These are phyloP conservation scores for Bipolaris gigantea DNA, from an alignment of 2,329 filamentous ascomycete species.

Conservation along the genomic window DNA sequence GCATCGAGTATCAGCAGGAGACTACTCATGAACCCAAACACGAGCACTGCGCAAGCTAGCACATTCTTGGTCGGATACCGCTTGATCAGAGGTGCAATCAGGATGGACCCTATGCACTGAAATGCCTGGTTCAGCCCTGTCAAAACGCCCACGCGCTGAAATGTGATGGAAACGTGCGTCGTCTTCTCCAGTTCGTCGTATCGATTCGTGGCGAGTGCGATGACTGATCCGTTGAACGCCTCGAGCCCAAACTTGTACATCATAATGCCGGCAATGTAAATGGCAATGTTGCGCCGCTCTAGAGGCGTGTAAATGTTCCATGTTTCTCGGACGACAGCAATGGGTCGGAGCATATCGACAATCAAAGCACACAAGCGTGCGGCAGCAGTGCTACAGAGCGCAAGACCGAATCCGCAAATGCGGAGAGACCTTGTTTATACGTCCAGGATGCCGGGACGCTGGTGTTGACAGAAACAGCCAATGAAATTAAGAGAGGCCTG, in stretches of 20 bases:
- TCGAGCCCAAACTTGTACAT: constrained; percentile 57
- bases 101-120: constrained; percentile 55
- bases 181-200: constrained; percentile 51
- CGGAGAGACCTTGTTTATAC: constrained; percentile 29
- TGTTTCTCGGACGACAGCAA: constrained; percentile 33
- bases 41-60: constrained; percentile 48
- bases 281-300: constrained; percentile 47
- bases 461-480: constrained; percentile 18
- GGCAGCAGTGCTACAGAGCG: constrained; percentile 20
- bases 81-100: constrained; percentile 56
- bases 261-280: constrained; percentile 56
- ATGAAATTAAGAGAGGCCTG: constrained; percentile 18
- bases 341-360: constrained; percentile 23
- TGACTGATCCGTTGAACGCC: constrained; percentile 56
- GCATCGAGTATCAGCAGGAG: constrained; percentile 54
- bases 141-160: constrained; percentile 52
- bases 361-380: constrained; percentile 14
- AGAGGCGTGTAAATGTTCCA: constrained; percentile 41
- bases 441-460: constrained; percentile 17
- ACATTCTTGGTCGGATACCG: constrained; percentile 53
- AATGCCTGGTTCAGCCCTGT: constrained; percentile 56
- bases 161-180: constrained; percentile 46
- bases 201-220: constrained; percentile 54
- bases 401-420: constrained; percentile 20
- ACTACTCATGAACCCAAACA: constrained; percentile 53